Conservation (phyloP, 805 yeast genomes). For the Saturnispora halmiae region DNA sequence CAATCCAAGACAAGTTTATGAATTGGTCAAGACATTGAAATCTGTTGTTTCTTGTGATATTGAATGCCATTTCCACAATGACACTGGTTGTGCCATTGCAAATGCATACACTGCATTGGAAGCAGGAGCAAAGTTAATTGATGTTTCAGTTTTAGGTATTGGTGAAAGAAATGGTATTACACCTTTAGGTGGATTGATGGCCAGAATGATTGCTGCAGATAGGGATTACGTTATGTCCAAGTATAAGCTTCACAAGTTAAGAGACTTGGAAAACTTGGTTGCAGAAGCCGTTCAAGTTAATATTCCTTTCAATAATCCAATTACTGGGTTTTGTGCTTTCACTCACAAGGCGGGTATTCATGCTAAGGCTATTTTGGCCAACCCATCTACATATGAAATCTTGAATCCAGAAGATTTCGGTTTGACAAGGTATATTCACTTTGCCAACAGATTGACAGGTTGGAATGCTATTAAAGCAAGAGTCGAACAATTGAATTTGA, state of each 20-base stretch:
- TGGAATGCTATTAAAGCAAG: slow-evolving; percentile 99
- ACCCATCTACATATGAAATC: slow-evolving; percentile 98
- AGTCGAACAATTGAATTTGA: slow-evolving; percentile 91
- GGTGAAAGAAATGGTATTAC: slow-evolving; percentile 99
- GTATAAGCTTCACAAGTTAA: slow-evolving; percentile 89
- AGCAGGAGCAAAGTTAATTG: slow-evolving; percentile 93
- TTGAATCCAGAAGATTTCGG: slow-evolving; percentile 93
- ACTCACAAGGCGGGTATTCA: slow-evolving; percentile 99
- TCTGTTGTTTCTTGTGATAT: slow-evolving; percentile 93
- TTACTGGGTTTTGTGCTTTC: slow-evolving; percentile 98
- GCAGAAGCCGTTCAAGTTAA: slow-evolving; percentile 97
- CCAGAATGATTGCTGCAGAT: slow-evolving; percentile 98
- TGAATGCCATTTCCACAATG: slow-evolving; percentile 98
- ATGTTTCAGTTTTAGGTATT: slow-evolving; percentile 91
- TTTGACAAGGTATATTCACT: slow-evolving; percentile 90
- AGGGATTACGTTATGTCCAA: slow-evolving; percentile 91
- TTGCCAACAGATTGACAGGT: slow-evolving; percentile 95
- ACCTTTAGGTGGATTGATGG: slow-evolving; percentile 96
- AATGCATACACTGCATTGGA: slow-evolving; percentile 97
- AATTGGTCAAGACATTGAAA: slow-evolving; percentile 85
- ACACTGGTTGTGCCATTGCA: slow-evolving; percentile 98
- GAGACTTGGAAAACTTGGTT: slow-evolving; percentile 91
- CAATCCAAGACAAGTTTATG: slow-evolving; percentile 97
- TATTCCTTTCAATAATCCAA: slow-evolving; percentile 96
- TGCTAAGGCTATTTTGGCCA: slow-evolving; percentile 96